These are phyloP conservation scores for Pseudopyricularia javanii DNA, from an alignment of 2,329 filamentous ascomycete genomes.

Conservation along the genomic window DNA sequence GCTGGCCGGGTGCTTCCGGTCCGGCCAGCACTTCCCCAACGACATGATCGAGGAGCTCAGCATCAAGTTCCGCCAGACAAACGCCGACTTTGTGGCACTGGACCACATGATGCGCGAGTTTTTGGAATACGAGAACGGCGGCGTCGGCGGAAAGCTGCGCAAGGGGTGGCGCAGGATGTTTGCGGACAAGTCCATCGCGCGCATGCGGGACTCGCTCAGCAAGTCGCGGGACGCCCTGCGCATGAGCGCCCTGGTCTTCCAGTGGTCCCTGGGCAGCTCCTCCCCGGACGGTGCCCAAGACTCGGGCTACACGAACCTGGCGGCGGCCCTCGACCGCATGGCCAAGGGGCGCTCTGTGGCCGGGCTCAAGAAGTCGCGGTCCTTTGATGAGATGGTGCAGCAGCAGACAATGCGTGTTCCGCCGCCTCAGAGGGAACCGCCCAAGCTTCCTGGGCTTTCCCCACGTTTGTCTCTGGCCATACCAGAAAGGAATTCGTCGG, in stretches of 20 bases:
- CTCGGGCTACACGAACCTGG: slow-evolving; percentile 55
- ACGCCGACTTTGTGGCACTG: slow-evolving; percentile 49
- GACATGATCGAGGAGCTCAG: slow-evolving; percentile 54
- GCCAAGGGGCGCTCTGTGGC: slow-evolving; percentile 14
- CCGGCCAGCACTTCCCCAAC: slow-evolving; percentile 38
- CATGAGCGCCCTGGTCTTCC: slow-evolving; percentile 52
- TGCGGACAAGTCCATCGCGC: slow-evolving; percentile 47
- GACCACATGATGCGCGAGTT: slow-evolving; percentile 51
- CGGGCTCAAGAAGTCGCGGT: slow-evolving; percentile 15
- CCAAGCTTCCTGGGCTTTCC: slow-evolving; percentile 7
- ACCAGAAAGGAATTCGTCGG: slow-evolving; percentile 7
- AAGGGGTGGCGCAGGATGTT: slow-evolving; percentile 54
- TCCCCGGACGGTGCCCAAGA: slow-evolving; percentile 48
- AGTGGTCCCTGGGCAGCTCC: slow-evolving; percentile 49
- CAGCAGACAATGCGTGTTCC: neutral
- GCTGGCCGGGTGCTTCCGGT: slow-evolving; percentile 38
- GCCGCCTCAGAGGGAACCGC: slow-evolving; percentile 3
- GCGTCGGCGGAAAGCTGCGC: slow-evolving; percentile 45
- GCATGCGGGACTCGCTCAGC: slow-evolving; percentile 42
- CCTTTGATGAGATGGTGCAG: slow-evolving; percentile 10
- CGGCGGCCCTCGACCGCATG: slow-evolving; percentile 48
- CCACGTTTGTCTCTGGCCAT: slow-evolving; percentile 7
- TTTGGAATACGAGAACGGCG: slow-evolving; percentile 49
- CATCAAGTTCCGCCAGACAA: slow-evolving; percentile 48
- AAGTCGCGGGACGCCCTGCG: slow-evolving; percentile 49